Percentiles rank a stretch among this genome's conserved stretches.
These are phyloP conservation scores for Myriosclerotinia duriaeana DNA, from an alignment of 2,329 filamentous ascomycete species.

Conservation along the genomic window DNA sequence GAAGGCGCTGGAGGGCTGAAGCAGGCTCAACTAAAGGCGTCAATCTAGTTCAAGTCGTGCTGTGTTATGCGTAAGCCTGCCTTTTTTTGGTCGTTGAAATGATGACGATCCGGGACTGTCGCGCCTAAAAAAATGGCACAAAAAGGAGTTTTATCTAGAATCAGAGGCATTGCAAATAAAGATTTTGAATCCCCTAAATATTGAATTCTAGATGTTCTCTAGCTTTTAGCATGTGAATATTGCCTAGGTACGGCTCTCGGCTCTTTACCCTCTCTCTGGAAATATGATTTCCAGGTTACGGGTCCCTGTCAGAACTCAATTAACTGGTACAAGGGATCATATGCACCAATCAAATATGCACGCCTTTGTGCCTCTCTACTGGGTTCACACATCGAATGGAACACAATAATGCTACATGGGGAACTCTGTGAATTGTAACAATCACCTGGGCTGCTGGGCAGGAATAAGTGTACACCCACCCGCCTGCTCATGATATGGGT, in stretches of 20 bases:
- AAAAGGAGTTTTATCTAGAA: slow-evolving; percentile 38
- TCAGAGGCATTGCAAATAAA: slow-evolving; percentile 33
- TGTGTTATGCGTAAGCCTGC: slow-evolving; percentile 17
- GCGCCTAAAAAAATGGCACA: slow-evolving; percentile 36
- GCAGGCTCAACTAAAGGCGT: slow-evolving; percentile 28
- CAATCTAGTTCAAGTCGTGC: slow-evolving; percentile 24
- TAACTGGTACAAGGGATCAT: background rate
- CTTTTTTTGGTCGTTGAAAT: slow-evolving; percentile 24
- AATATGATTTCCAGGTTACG: background rate
- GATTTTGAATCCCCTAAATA: slow-evolving; percentile 28
- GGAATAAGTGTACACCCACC: no score
- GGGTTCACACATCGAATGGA: background rate
- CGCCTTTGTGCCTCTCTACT: background rate
- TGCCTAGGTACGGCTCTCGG: background rate
- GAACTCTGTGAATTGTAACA: background rate
- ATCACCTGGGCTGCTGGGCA: background rate
- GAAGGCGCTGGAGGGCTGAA: slow-evolving; percentile 24
- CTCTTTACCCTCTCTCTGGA: background rate
- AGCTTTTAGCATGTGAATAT: background rate
- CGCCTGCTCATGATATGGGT: no score
- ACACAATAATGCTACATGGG: background rate
- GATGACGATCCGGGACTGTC: slow-evolving; percentile 24
- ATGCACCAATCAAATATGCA: background rate
- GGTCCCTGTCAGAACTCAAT: slow-evolving; percentile 6
- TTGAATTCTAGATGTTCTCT: background rate